Conservation (phyloP, 2,329 filamentous ascomycete species). For the Fusarium staphyleae region DNA sequence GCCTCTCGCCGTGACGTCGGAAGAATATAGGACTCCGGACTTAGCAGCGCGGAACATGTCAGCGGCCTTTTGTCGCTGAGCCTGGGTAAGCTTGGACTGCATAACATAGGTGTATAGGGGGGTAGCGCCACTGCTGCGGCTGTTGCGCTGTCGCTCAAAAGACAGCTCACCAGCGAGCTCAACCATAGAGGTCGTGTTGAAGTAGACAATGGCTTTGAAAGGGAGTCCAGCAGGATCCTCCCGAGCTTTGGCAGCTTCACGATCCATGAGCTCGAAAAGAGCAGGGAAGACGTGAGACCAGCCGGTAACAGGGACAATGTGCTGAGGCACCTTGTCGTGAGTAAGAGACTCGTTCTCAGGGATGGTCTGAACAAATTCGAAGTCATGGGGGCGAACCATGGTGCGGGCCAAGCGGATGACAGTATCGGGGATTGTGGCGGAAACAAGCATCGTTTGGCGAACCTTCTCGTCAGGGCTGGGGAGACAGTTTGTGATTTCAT, state of each 20-base stretch:
- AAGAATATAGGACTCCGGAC: slow-evolving; percentile 74
- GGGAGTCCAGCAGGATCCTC: slow-evolving; percentile 57
- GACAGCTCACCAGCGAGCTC: slow-evolving; percentile 66
- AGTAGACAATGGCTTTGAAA: slow-evolving; percentile 97
- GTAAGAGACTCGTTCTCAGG: slow-evolving; percentile 81
- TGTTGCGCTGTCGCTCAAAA: slow-evolving; percentile 50
- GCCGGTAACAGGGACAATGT: slow-evolving; percentile 69
- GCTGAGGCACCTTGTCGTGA: slow-evolving; percentile 84
- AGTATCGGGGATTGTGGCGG: slow-evolving; percentile 85
- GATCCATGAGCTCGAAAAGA: slow-evolving; percentile 76
- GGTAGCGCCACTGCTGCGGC: slow-evolving; percentile 46
- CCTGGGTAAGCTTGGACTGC: slow-evolving; percentile 79
- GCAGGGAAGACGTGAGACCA: slow-evolving; percentile 80
- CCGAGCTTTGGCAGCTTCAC: slow-evolving; percentile 58
- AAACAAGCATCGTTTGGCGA: slow-evolving; percentile 93
- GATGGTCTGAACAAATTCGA: slow-evolving; percentile 92
- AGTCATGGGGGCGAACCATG: slow-evolving; percentile 79
- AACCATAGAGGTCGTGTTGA: slow-evolving; percentile 79
- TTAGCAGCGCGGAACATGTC: slow-evolving; percentile 72
- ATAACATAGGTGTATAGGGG: slow-evolving; percentile 62
- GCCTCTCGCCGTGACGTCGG: slow-evolving; percentile 80
- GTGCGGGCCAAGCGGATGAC: slow-evolving; percentile 80
- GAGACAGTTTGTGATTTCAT: slow-evolving; percentile 65
- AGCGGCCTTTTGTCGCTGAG: slow-evolving; percentile 71
- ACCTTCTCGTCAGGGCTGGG: slow-evolving; percentile 69